Conservation (phyloP, 345 rosid genomes). For the Iberis pinnata region DNA sequence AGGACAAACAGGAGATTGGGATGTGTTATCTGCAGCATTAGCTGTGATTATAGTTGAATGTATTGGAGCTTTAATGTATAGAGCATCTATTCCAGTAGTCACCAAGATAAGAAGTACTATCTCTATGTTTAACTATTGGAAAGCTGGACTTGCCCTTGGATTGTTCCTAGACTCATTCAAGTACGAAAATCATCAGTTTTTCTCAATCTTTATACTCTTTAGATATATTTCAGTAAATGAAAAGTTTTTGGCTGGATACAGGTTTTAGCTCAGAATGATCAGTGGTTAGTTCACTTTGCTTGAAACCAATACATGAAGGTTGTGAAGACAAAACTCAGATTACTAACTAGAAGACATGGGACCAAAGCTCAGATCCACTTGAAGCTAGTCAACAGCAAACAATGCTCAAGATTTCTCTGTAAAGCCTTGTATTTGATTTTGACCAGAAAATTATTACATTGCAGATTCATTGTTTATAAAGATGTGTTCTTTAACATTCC, state of each 20-base stretch:
- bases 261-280: background rate
- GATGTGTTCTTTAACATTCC: too few species aligned
- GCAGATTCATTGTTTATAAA: too few species aligned
- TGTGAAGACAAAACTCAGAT: too few species aligned
- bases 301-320: background rate
- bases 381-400: too few species aligned
- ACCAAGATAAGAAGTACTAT: slow-evolving; percentile 45
- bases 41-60: slow-evolving; percentile 76
- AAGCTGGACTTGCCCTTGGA: slow-evolving; percentile 79
- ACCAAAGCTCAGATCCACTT: too few species aligned
- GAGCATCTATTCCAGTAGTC: slow-evolving; percentile 48
- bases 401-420: too few species aligned
- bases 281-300: background rate
- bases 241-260: slow-evolving; percentile 6
- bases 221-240: slow-evolving; percentile 2
- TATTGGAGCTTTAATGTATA: slow-evolving; percentile 86
- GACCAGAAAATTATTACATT: too few species aligned
- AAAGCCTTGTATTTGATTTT: too few species aligned
- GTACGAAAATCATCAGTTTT: slow-evolving; percentile 34
- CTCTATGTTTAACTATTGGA: slow-evolving; percentile 81
- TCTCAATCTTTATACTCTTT: slow-evolving; percentile 13
- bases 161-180: slow-evolving; percentile 94
- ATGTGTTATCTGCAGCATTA: slow-evolving; percentile 81
- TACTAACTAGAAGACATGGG: too few species aligned
- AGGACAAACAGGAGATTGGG: slow-evolving; percentile 99